Conservation (phyloP, 176 grass and related monocot species). For the Saccharum officinarum region DNA sequence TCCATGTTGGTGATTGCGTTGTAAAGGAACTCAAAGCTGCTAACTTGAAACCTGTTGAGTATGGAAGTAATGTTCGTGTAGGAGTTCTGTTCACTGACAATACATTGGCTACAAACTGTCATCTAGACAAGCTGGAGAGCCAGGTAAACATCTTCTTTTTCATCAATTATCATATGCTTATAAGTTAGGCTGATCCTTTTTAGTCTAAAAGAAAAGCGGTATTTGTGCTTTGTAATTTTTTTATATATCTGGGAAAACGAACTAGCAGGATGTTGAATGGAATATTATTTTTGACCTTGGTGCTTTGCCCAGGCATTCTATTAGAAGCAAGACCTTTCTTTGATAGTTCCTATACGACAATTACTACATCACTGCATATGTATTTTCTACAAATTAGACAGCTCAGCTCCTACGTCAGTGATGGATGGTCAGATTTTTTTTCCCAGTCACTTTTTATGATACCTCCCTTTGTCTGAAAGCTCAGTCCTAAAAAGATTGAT, state of each 20-base stretch:
- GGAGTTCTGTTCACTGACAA: conserved; percentile 57
- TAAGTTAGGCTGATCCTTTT: neutral
- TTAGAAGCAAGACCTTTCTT: conserved; percentile 9
- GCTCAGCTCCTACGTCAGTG: conserved; percentile 30
- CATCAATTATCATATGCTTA: neutral
- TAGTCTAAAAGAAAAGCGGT: neutral
- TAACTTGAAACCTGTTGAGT: conserved; percentile 68
- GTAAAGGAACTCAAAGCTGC: conserved; percentile 56
- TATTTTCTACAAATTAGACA: neutral
- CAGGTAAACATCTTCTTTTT: conserved; percentile 43
- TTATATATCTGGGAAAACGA: neutral
- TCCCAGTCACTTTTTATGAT: conserved; percentile 18
- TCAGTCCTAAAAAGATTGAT: conserved; percentile 30
- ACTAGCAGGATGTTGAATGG: neutral
- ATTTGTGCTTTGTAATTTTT: neutral
- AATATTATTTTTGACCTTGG: neutral
- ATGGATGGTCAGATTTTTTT: conserved; percentile 30
- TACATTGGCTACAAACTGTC: conserved; percentile 23
- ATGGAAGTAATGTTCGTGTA: conserved; percentile 69
- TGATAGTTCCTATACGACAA: neutral
- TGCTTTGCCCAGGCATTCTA: neutral
- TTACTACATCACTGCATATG: conserved; percentile 1
- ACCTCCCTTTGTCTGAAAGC: conserved; percentile 35
- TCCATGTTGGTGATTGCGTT: conserved; percentile 66
- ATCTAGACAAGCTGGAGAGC: conserved; percentile 59